These are phyloP conservation scores for Solanum virginianum DNA, from an alignment of 257 asterid species.

Conservation along the genomic window DNA sequence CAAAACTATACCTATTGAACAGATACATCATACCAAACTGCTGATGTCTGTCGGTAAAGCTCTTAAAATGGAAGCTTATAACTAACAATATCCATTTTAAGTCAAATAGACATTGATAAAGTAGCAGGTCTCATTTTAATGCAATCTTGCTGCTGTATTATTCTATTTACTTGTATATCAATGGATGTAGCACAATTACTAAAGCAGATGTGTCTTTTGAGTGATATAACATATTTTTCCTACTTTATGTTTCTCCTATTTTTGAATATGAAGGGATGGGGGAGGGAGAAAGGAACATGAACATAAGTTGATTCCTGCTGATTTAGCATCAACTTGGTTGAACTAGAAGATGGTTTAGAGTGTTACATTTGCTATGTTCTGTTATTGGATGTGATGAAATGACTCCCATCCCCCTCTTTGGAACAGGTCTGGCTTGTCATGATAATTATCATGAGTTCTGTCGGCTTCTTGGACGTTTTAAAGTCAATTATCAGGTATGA, in stretches of 20 bases:
- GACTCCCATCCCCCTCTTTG: neutral
- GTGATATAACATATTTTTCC: neutral
- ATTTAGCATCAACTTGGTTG: neutral
- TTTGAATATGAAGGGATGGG: neutral
- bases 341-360: neutral
- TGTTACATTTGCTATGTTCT: neutral
- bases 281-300: neutral
- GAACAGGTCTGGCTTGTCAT: constrained; percentile 83
- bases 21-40: neutral
- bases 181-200: neutral
- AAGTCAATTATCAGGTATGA: constrained; percentile 85
- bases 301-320: neutral
- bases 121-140: neutral
- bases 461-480: constrained; percentile 98
- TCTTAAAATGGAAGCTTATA: neutral
- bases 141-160: neutral
- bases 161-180: neutral
- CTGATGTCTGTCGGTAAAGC: neutral
- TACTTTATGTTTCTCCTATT: neutral
- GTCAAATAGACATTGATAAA: neutral
- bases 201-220: neutral
- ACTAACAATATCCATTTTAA: neutral
- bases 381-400: neutral
- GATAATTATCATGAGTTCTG: constrained; percentile 98
- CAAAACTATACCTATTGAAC: neutral